Evolutionary conservation across 169 alveolate genomes (phyloP).

Genomic region (Plasmodium coatneyi): DNA sequence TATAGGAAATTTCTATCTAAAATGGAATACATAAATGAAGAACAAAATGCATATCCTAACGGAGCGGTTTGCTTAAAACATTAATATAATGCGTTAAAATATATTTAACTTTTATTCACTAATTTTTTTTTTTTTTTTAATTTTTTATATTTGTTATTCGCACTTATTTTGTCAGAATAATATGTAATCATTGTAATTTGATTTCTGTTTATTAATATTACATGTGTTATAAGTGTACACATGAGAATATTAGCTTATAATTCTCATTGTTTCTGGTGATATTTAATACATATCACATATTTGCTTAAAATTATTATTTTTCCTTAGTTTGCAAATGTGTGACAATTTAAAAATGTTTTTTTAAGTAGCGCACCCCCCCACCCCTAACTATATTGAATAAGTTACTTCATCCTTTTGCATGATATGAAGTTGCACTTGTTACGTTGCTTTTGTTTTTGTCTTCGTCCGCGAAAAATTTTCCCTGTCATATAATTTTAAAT

Average conservation of each 20-base stretch:
- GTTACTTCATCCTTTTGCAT: background rate
- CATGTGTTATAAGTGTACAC: background rate
- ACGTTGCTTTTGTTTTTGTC: background rate
- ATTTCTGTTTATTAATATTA: background rate
- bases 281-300: background rate
- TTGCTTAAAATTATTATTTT: background rate
- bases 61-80: background rate
- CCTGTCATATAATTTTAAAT: background rate
- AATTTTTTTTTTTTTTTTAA: background rate
- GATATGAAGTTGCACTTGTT: background rate
- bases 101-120: background rate
- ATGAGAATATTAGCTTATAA: background rate
- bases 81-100: background rate
- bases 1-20: background rate
- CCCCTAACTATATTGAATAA: background rate
- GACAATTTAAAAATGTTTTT: background rate
- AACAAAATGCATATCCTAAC: background rate
- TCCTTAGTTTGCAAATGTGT: background rate
- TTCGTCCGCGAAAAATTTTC: background rate
- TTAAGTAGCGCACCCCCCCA: background rate
- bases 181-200: background rate
- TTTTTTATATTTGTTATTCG: background rate
- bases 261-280: background rate
- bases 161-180: background rate
- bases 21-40: background rate